phyloP scores from a whole-genome alignment of 306 rosid species.

The Pterocarpus macrocarpus region DNA sequence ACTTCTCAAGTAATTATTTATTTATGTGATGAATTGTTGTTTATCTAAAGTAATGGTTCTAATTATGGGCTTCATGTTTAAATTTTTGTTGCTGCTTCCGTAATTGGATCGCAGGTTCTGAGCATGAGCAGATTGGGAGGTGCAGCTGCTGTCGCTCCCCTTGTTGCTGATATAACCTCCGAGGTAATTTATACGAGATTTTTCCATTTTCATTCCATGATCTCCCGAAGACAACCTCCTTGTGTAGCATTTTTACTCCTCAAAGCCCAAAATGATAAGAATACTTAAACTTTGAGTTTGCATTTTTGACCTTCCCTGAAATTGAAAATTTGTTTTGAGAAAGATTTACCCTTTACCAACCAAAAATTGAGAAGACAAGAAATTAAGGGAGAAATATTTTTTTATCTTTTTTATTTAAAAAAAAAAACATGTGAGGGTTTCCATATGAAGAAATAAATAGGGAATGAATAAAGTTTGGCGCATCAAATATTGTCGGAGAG shows the following conservation, averaged over 20 bases:
- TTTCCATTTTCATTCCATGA: neutral
- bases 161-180: constrained; percentile 78
- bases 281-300: too few species aligned
- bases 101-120: constrained; percentile 68
- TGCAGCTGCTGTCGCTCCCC: constrained; percentile 93
- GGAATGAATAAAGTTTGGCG: constrained; percentile 4
- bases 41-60: neutral
- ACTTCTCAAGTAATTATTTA: neutral
- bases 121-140: constrained; percentile 99
- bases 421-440: constrained; percentile 25
- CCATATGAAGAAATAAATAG: constrained; percentile 39
- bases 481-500: constrained; percentile 46
- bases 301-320: too few species aligned
- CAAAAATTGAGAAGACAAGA: neutral
- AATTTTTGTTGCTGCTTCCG: neutral
- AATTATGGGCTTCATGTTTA: neutral
- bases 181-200: constrained; percentile 57
- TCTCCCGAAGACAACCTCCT: too few species aligned
- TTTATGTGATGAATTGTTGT: neutral
- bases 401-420: neutral
- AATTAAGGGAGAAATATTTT: neutral
- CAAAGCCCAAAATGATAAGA: too few species aligned
- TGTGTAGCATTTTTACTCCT: too few species aligned
- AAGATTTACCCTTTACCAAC: neutral
- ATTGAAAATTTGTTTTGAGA: neutral